Base-by-base conservation (phyloP, 768 basidiomycete species). In the Lanmaoa rubissima region DNA sequence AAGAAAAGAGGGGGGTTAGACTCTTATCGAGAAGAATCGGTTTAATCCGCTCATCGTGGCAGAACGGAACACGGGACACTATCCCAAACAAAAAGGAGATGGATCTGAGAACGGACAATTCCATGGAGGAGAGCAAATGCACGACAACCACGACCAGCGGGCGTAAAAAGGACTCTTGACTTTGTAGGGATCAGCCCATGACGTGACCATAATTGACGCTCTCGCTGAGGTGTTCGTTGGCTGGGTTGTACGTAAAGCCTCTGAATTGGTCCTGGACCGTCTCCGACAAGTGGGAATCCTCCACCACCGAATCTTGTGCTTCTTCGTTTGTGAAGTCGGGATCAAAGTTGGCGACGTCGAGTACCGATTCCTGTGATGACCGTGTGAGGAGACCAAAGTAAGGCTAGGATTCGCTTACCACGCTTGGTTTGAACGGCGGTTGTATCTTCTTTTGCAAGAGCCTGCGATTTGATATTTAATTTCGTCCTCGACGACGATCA, bases 321-420 rank as follows among this genome's bases (percentile, higher is more conserved):
- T 92, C 88, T 71, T 99, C 96, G 58, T 88, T 91, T 31, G 95
- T 98, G 70, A 99, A 99, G 73, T 98, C 96, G 26, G 93, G 83
- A 73, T 98, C 97, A 75, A 99, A 98, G 79, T 98, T 94, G 55
- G 88, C 92, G 21, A 95, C 94, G 70, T 97, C 95, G 44, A 97
- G 83, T 1, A 94, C 94, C 53, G 88, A 90, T 78, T 95, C 94
- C 87, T 88, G 42, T 48, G 54, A 54, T 32, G 13, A 64, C 32
- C 24, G 35, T 9, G 53, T 63, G 48, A 66, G 48, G 31, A 35
- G 35, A 24, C 28, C 31, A 13, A 38, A 32, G 34, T 1, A 34
- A 14, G 40, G 28, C 41, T 11, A 9, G 8, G 43, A 21, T 19
- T 31, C 19, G 78, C 90, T 71, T 73, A 92, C 92, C 60, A 98